phyloP scores from a whole-genome alignment of 345 rosid genomes.

The Camelina sativa region DNA sequence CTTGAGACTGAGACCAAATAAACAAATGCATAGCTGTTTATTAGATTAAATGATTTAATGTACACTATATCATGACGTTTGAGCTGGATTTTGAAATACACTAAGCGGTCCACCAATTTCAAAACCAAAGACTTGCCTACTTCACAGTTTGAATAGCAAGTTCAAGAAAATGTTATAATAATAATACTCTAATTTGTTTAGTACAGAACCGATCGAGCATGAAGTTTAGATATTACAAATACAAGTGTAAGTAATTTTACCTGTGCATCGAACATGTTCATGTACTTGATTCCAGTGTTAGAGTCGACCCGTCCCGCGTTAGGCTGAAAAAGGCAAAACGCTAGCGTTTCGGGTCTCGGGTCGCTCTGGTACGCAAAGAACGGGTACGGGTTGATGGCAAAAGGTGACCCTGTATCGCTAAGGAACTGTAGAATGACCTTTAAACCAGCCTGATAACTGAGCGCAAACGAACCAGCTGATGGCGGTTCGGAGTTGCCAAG shows the following conservation, averaged over 20 bases:
- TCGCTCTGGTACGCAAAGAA: conserved; percentile 88
- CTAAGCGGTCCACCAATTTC: conserved; percentile 20
- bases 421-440: conserved; percentile 69
- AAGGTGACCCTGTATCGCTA: conserved; percentile 71
- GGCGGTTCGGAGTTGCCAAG: conserved; percentile 85
- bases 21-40: conserved; percentile 8
- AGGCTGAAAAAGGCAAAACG: conserved; percentile 86
- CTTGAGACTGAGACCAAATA: conserved; percentile 2
- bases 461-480: conserved; percentile 67
- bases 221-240: neutral
- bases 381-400: conserved; percentile 82
- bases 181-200: neutral
- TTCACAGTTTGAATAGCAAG: neutral
- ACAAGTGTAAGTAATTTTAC: conserved; percentile 33
- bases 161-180: neutral
- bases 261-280: conserved; percentile 99
- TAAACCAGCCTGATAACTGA: conserved; percentile 56
- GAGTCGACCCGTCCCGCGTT: conserved; percentile 89
- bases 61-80: conserved; percentile 3
- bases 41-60: neutral
- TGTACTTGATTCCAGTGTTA: conserved; percentile 72
- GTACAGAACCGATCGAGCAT: neutral
- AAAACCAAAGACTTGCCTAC: conserved; percentile 10
- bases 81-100: neutral
- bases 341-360: conserved; percentile 76